Evolutionary conservation across 1,284 basidiomycete species (phyloP).

Genomic region (Ustilago xerochloae): DNA sequence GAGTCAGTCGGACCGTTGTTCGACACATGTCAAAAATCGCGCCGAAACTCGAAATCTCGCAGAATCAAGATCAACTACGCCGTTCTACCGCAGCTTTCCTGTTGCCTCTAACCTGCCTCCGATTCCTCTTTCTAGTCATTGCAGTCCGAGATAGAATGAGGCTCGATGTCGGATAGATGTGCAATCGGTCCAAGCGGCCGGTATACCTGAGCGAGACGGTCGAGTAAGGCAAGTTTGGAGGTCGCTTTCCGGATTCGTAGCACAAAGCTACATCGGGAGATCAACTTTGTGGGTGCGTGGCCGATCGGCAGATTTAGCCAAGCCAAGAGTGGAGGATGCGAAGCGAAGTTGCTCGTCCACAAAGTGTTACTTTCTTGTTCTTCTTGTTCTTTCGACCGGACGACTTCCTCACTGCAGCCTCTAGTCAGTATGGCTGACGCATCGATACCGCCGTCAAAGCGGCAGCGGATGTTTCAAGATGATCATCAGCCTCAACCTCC

Average conservation of each 20-base stretch:
- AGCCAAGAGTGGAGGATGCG: slow-evolving; percentile 25
- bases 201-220: neutral
- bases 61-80: too few species aligned
- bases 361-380: slow-evolving; percentile 13
- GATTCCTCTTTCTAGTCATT: too few species aligned
- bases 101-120: too few species aligned
- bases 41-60: neutral
- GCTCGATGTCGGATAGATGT: slow-evolving; percentile 3
- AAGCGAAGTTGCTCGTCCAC: neutral
- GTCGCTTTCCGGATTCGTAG: neutral
- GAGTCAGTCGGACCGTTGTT: slow-evolving; percentile 21
- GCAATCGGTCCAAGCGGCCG: slow-evolving; percentile 7
- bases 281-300: too few species aligned
- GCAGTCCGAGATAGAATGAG: neutral
- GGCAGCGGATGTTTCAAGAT: slow-evolving; percentile 16
- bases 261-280: neutral
- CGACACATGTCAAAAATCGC: slow-evolving; percentile 44
- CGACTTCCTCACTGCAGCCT: neutral
- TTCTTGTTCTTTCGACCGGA: neutral
- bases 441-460: slow-evolving; percentile 13
- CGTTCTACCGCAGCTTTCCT: too few species aligned
- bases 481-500: slow-evolving; percentile 15
- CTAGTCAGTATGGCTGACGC: slow-evolving; percentile 1
- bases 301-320: slow-evolving; percentile 20
- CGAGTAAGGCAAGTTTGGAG: neutral